Conservation (phyloP, 805 yeast species). For the Nematodospora valgi region DNA sequence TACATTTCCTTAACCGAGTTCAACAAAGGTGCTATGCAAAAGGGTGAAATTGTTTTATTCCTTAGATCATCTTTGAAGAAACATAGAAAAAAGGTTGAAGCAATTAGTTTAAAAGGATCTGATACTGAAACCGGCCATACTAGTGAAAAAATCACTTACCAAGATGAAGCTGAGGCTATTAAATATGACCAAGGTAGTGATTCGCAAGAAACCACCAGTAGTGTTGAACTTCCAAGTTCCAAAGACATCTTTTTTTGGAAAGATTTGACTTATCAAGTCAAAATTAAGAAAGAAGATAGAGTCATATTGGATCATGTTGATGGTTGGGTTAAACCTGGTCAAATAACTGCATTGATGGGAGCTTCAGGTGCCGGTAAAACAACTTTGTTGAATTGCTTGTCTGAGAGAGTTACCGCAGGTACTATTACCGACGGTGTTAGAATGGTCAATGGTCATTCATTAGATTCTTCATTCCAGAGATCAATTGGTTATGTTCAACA, state of each 20-base stretch:
- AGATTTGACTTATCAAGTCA: constrained; percentile 67
- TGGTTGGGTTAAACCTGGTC: constrained; percentile 80
- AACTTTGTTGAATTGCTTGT: constrained; percentile 67
- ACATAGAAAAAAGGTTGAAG: constrained; percentile 19
- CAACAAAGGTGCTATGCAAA: constrained; percentile 43
- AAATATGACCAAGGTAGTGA: constrained; percentile 2
- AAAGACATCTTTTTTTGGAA: constrained; percentile 73
- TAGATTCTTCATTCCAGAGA: constrained; percentile 49
- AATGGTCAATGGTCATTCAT: constrained; percentile 63
- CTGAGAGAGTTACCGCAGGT: constrained; percentile 69
- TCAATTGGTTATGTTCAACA: constrained; percentile 34
- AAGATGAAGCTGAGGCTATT: constrained; percentile 26
- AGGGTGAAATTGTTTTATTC: constrained; percentile 37
- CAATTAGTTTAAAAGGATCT: constrained; percentile 14
- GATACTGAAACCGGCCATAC: constrained; percentile 16
- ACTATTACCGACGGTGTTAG: constrained; percentile 61
- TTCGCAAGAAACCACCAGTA: constrained; percentile 13
- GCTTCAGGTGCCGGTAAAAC: constrained; percentile 89
- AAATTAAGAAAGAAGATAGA: constrained; percentile 49
- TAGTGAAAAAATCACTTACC: constrained; percentile 24
- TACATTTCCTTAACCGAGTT: constrained; percentile 34
- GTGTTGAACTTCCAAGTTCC: constrained; percentile 5
- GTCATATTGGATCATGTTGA: constrained; percentile 38
- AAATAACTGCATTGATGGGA: constrained; percentile 80
- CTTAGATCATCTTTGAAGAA: constrained; percentile 27